A percentile compares a stretch with the other conserved stretches of the same genome.
These are phyloP conservation scores for Fusarium heterosporum DNA, from an alignment of 2,329 filamentous ascomycete species.

Conservation along the genomic window DNA sequence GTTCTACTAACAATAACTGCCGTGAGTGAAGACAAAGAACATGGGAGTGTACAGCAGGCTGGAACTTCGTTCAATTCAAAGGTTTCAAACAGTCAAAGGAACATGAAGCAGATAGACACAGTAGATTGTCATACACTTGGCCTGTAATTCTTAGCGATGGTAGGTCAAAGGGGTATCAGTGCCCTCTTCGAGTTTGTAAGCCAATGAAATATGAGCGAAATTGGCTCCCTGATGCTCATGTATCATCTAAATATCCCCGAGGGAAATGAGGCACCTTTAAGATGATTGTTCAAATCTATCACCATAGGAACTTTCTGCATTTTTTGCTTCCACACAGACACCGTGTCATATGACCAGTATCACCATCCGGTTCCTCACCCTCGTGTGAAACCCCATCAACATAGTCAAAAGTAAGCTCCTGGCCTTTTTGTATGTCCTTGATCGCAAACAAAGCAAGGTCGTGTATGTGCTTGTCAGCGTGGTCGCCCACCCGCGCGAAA, in stretches of 20 bases:
- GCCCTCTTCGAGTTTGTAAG: neutral
- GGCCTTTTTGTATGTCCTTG: constrained; percentile 70
- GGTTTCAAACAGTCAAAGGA: neutral
- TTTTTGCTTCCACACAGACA: constrained; percentile 73
- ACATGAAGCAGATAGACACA: neutral
- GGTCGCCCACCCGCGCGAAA: constrained; percentile 82
- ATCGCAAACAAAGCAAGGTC: constrained; percentile 82
- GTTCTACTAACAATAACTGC: neutral
- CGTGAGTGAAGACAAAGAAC: constrained; percentile 3
- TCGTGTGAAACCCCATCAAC: constrained; percentile 71
- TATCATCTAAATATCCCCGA: neutral
- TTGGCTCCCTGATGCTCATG: neutral
- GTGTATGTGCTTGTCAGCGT: constrained; percentile 78
- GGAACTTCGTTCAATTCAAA: neutral
- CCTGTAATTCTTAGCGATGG: neutral
- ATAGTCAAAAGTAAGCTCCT: constrained; percentile 86
- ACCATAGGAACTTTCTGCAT: constrained; percentile 79
- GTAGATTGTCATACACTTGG: neutral
- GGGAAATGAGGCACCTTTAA: neutral
- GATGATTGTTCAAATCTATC: neutral
- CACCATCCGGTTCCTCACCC: constrained; percentile 57
- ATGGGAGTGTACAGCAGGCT: neutral
- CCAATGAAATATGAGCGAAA: neutral
- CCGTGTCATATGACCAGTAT: constrained; percentile 64
- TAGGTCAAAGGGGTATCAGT: neutral